Base-by-base conservation (phyloP, 148 eudicot genomes). In the Vaccinium darrowii region DNA sequence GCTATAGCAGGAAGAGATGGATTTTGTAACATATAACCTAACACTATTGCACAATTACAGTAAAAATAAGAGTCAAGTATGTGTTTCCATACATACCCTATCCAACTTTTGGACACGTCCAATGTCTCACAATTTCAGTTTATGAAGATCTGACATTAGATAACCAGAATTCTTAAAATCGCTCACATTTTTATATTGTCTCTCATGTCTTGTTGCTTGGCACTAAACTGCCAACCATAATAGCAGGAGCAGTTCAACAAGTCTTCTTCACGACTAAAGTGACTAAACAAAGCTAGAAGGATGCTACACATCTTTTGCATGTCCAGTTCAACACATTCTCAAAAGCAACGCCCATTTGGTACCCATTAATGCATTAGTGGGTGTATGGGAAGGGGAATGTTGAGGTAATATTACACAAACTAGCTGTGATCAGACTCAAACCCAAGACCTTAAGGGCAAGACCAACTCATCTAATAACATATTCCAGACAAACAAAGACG, bases 101-200 rank as follows among this genome's bases (percentile, higher is more conserved):
- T 65, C 71, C 33, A 25, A 65, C 33, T 65, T 10, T 65, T 2
- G 71, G 71, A 65, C 30, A 23, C 71, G 23, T 65, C 30, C 71
- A 65, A 23, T 65, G 23, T 65, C 71, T 63, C 30, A n/a, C 23
- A 12, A 63, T 63, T 63, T 63, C 71, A 9, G 3, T n/a, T n/a
- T 23, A 8, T 27, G 13, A 63, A 63, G 27, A 63, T 63, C 4
- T 63, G 71, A 21, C 11, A 21, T 62, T 9, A 21, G 47, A 10
- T 49, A 50, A 76, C 57, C 80, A 76, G 36, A n/a, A 51, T 12
- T 27, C 63, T 54, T 81, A 49, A 65, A 81, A 81, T 60, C 27
- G 33, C 74, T 60, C 56, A 49, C 76, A 54, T 53, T 57, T 27
- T 57, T 30, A 82, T 10, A 27, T 15, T 82, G 76, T 50, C 47